These are phyloP conservation scores for Naganishia friedmannii DNA, from an alignment of 768 basidiomycete species.

Conservation along the genomic window DNA sequence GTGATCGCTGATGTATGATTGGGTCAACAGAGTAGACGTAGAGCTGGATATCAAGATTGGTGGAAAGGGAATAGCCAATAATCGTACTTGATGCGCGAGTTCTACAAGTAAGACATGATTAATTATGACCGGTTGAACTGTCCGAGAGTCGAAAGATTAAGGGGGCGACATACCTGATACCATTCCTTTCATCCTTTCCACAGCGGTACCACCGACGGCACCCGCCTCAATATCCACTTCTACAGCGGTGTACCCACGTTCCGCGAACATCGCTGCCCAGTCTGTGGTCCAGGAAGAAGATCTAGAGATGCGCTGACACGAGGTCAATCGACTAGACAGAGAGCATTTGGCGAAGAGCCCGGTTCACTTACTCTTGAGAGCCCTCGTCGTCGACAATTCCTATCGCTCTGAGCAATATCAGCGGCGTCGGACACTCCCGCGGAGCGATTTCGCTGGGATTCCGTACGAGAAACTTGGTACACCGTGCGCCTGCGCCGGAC, in stretches of 20 bases:
- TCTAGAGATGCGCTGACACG: background rate
- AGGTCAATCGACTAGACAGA: background rate
- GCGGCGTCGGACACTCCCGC: constrained; percentile 43
- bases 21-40: constrained; percentile 58
- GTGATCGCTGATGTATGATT: constrained; percentile 67
- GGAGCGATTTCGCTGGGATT: constrained; percentile 35
- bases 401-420: constrained; percentile 41
- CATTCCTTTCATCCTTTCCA: constrained; percentile 27
- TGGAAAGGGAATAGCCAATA: constrained; percentile 50
- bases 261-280: constrained; percentile 49
- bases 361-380: constrained; percentile 27
- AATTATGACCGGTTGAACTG: background rate
- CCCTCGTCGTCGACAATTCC: constrained; percentile 28
- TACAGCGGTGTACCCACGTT: constrained; percentile 48
- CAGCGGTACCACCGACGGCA: background rate
- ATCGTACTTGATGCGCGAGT: constrained; percentile 46
- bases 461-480: constrained; percentile 40
- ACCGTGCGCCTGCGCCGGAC: constrained; percentile 18
- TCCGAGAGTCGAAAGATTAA: background rate
- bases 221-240: constrained; percentile 46
- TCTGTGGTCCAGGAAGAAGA: background rate
- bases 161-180: constrained; percentile 24
- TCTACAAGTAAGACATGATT: constrained; percentile 5
- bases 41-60: constrained; percentile 45
- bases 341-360: background rate